phyloP scores from a whole-genome alignment of 2,329 filamentous ascomycete genomes.

The Calonectria hongkongensis region DNA sequence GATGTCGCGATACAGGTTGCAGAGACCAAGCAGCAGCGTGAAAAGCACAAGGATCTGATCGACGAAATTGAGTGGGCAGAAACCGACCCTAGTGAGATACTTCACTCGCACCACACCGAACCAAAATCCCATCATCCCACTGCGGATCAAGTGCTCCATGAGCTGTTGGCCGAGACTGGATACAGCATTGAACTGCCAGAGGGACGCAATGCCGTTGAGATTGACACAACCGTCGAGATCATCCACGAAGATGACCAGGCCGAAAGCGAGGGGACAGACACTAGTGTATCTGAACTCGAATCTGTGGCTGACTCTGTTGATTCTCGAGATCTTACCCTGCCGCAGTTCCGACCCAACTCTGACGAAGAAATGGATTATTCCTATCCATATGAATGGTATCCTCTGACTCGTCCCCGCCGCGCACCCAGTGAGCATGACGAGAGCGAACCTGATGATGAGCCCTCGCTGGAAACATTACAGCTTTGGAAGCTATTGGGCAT shows the following conservation, averaged over 20 bases:
- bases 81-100: constrained; percentile 54
- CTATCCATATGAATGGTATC: constrained; percentile 47
- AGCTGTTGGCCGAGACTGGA: constrained; percentile 66
- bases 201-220: constrained; percentile 58
- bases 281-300: constrained; percentile 44
- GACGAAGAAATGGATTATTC: constrained; percentile 48
- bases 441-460: constrained; percentile 47
- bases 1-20: constrained; percentile 82
- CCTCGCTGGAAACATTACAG: constrained; percentile 60
- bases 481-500: constrained; percentile 75
- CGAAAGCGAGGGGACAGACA: constrained; percentile 30
- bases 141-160: constrained; percentile 55
- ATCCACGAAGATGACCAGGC: constrained; percentile 47
- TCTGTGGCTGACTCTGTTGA: constrained; percentile 37
- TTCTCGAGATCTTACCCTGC: constrained; percentile 77
- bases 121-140: constrained; percentile 44
- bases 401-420: constrained; percentile 43
- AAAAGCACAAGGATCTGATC: constrained; percentile 72
- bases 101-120: constrained; percentile 25
- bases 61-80: constrained; percentile 61
- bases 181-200: constrained; percentile 64
- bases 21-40: constrained; percentile 77
- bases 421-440: constrained; percentile 34
- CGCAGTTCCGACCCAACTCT: constrained; percentile 80
- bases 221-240: constrained; percentile 54